Percentiles rank a stretch among this genome's conserved stretches.
Conservation (phyloP, 352 stramenopile genomes). For the Phytophthora cactorum region DNA sequence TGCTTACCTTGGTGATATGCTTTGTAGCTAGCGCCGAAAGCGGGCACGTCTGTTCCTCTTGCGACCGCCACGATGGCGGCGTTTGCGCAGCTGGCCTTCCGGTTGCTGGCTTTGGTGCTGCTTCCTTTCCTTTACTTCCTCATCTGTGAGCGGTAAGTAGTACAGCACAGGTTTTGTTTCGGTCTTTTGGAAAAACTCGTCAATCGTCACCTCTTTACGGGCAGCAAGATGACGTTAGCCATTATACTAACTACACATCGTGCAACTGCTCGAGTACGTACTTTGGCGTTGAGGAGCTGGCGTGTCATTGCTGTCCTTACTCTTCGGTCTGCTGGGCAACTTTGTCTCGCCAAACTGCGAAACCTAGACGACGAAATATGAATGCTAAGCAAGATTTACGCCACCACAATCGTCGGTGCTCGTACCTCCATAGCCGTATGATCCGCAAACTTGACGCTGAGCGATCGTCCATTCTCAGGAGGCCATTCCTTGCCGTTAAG, state of each 20-base stretch:
- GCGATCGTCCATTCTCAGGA: slow-evolving; percentile 53
- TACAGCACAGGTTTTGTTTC: slow-evolving; percentile 80
- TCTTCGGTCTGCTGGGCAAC: slow-evolving; percentile 28
- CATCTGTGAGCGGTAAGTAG: slow-evolving; percentile 77
- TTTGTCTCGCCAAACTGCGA: slow-evolving; percentile 34
- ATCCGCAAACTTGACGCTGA: slow-evolving; percentile 46
- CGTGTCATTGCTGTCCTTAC: slow-evolving; percentile 25
- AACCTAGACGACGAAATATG: slow-evolving; percentile 26
- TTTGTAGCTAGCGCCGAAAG: slow-evolving; percentile 32
- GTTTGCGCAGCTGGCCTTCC: slow-evolving; percentile 32
- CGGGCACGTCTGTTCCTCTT: slow-evolving; percentile 40
- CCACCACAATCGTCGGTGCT: not conserved
- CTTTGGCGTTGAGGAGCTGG: slow-evolving; percentile 27
- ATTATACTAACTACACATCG: not conserved
- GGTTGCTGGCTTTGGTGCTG: slow-evolving; percentile 29
- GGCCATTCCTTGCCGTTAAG: slow-evolving; percentile 76
- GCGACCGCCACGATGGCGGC: slow-evolving; percentile 39
- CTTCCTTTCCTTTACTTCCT: slow-evolving; percentile 64
- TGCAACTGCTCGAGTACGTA: slow-evolving; percentile 12
- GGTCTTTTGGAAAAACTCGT: slow-evolving; percentile 84
- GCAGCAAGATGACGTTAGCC: slow-evolving; percentile 13
- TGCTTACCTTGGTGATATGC: slow-evolving; percentile 2
- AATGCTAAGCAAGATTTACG: not conserved
- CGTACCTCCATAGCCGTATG: slow-evolving; percentile 59
- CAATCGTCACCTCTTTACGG: slow-evolving; percentile 50